Percentiles rank a stretch among this genome's conserved stretches.
phyloP scores from a whole-genome alignment of 2,329 filamentous ascomycete species.

The Aspergillus sp. region DNA sequence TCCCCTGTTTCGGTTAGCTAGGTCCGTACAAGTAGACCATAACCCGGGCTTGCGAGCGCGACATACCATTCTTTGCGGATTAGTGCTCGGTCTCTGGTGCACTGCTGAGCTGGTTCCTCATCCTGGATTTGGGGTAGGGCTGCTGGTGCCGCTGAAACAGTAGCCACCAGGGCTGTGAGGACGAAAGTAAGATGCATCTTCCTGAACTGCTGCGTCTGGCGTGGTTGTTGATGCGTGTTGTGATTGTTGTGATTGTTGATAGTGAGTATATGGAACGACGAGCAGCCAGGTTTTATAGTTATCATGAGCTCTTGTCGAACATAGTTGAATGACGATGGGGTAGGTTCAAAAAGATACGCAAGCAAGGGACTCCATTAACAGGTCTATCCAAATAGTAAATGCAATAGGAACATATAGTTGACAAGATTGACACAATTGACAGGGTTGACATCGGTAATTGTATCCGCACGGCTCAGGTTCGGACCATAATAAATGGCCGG shows the following conservation, averaged over 20 bases:
- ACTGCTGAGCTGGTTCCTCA: neutral
- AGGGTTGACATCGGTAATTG: neutral
- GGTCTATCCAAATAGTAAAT: neutral
- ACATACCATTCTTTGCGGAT: conserved; percentile 20
- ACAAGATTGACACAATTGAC: neutral
- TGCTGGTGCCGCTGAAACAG: neutral
- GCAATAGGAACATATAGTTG: neutral
- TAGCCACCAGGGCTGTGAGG: conserved; percentile 4
- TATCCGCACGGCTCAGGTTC: too few species aligned
- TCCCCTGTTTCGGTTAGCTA: conserved; percentile 21
- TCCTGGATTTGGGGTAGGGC: neutral
- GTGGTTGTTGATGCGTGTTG: neutral
- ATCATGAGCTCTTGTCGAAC: too few species aligned
- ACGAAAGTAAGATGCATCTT: conserved; percentile 2
- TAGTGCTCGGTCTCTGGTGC: neutral
- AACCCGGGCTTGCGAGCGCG: neutral
- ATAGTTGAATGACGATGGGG: too few species aligned
- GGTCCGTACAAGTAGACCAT: neutral
- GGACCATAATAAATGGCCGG: too few species aligned
- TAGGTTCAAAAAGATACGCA: neutral
- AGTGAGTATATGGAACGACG: neutral
- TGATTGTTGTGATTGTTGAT: neutral
- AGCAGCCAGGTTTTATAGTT: neutral
- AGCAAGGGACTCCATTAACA: neutral
- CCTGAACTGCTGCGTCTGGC: neutral